Conservation (phyloP, 805 yeast species). For the Danielia oregonensis region DNA sequence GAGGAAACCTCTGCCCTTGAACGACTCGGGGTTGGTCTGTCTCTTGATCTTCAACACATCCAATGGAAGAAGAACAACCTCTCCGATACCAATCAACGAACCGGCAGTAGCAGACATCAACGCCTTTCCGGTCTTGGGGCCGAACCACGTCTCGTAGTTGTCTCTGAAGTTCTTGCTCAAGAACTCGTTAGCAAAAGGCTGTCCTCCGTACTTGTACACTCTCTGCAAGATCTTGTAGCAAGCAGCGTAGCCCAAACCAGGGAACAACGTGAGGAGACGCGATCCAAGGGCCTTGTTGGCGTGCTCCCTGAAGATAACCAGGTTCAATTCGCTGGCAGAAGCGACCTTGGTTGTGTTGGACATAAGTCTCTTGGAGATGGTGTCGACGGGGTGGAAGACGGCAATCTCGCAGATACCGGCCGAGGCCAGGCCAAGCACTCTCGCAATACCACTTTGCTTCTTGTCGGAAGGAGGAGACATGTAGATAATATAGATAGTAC, state of each 20-base stretch:
- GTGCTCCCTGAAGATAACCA: slow-evolving; percentile 81
- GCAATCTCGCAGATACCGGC: slow-evolving; percentile 97
- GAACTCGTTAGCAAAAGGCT: slow-evolving; percentile 96
- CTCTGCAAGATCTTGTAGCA: slow-evolving; percentile 94
- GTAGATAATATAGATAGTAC: neutral
- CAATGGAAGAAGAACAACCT: slow-evolving; percentile 88
- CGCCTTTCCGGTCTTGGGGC: slow-evolving; percentile 96
- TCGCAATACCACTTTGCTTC: slow-evolving; percentile 84
- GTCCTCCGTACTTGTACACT: slow-evolving; percentile 98
- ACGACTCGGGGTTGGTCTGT: slow-evolving; percentile 99
- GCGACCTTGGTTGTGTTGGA: slow-evolving; percentile 71
- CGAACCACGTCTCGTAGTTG: slow-evolving; percentile 72
- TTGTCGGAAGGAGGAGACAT: slow-evolving; percentile 49
- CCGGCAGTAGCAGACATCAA: slow-evolving; percentile 96
- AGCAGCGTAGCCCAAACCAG: slow-evolving; percentile 98
- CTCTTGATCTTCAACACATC: slow-evolving; percentile 97
- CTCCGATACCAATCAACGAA: slow-evolving; percentile 95
- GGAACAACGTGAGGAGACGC: slow-evolving; percentile 82
- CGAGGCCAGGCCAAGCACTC: slow-evolving; percentile 95
- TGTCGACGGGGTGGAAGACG: slow-evolving; percentile 98
- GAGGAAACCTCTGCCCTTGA: slow-evolving; percentile 94
- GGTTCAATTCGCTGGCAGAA: slow-evolving; percentile 63
- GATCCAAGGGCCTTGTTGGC: slow-evolving; percentile 67
- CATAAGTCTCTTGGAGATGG: slow-evolving; percentile 94
- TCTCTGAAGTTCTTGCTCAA: slow-evolving; percentile 69